Base-by-base conservation (phyloP, 1,284 basidiomycete genomes). In the Apiotrichum siamense region DNA sequence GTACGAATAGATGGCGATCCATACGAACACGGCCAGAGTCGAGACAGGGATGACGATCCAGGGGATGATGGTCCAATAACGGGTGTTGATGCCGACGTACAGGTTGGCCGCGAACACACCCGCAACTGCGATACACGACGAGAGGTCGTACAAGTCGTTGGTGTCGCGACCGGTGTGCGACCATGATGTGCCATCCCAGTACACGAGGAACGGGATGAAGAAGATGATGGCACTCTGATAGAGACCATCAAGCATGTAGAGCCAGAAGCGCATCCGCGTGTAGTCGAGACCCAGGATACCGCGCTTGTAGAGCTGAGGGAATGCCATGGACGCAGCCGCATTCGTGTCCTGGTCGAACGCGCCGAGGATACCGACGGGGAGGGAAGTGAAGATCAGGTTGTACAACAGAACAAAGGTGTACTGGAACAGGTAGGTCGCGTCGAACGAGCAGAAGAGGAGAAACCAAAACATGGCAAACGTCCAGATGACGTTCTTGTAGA, bases 271-370 rank as follows among this genome's bases (percentile, higher is more conserved):
- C 6, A 77, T 62, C 13, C 89, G 82, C 20, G 92, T 97, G 75
- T 97, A 98, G 65, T 96, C 92, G 18, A 93, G 78, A 29, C 93
- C 91, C 24, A 84, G 80, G 61, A 97, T 94, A 33, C 94, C 93
- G 41, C 92, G 85, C 60, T 90, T 80, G 71, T 98, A 98, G 11
- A 97, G 83, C 65, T 93, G 87, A 7, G 93, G 93, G 76, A 88
- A 94, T 3, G 89, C 88, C 52, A 97, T 76, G 0, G 89, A 87
- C 0, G 88, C 91, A 69, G 83, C 83, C 23, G 90, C 87, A 67
- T 93, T 91, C 65, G 96, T 80, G 69, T 97, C 93, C 76, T 97
- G 93, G 74, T 97, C 93, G 67, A 97, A 94, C 18, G 90, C 86
- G 72, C 94, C 94, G 52, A 97, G 81, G 47, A 87, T 80, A 53